These are phyloP conservation scores for Fimicolochytrium jonesii DNA, from an alignment of 192 early-diverging fungal genomes.

Conservation along the genomic window DNA sequence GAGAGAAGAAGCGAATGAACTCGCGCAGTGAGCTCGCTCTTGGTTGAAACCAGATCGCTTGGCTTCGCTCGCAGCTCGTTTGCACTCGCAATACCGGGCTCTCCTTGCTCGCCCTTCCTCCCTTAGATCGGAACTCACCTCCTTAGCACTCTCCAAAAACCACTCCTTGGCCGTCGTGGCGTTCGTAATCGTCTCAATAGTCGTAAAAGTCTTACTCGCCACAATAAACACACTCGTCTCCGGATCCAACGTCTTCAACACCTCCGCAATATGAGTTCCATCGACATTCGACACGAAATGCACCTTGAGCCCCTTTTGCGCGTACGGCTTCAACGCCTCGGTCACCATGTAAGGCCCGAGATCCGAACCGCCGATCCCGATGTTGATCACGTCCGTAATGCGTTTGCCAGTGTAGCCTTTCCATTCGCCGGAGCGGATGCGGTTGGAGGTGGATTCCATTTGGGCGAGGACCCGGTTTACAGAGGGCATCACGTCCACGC, in stretches of 20 bases:
- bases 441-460: slow-evolving; percentile 80
- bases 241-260: slow-evolving; percentile 77
- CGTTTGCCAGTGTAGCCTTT: slow-evolving; percentile 92
- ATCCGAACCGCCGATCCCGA: slow-evolving; percentile 98
- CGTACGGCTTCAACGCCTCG: slow-evolving; percentile 95
- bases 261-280: slow-evolving; percentile 95
- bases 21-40: too few relatives aligned
- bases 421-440: slow-evolving; percentile 87
- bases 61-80: too few relatives aligned
- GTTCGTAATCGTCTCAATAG: slow-evolving; percentile 98
- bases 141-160: slow-evolving; percentile 83
- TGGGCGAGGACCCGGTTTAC: slow-evolving; percentile 93
- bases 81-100: too few relatives aligned
- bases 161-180: slow-evolving; percentile 89
- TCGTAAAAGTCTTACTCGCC: slow-evolving; percentile 97
- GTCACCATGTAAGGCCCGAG: slow-evolving; percentile 98
- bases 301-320: slow-evolving; percentile 68
- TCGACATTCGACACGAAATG: slow-evolving; percentile 99
- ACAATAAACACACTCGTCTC: slow-evolving; percentile 92
- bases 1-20: too few relatives aligned
- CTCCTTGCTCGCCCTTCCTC: too few relatives aligned
- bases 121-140: too few relatives aligned
- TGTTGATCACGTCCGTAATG: slow-evolving; percentile 96
- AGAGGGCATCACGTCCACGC: slow-evolving; percentile 90
- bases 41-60: too few relatives aligned